Percentiles rank a stretch among this genome's conserved stretches.
Evolutionary conservation across 257 asterid species (phyloP).

Genomic region (Gynochthodes officinalis): DNA sequence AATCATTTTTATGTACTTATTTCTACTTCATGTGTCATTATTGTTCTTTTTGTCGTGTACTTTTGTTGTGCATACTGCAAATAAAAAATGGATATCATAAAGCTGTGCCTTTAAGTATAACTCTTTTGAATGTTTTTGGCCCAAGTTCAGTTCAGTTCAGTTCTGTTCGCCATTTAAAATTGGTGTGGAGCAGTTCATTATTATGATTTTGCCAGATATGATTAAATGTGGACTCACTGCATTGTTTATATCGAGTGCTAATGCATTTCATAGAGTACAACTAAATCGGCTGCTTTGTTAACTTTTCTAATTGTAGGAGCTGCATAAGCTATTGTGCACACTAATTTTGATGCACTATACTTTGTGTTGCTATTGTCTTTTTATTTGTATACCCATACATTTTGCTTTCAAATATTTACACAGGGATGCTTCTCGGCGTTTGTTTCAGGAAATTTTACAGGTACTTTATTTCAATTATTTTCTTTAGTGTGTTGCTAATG

Average conservation of each 20-base stretch:
- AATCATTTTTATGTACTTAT: not conserved
- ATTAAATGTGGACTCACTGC: not conserved
- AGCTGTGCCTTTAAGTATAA: not conserved
- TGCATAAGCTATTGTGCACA: not conserved
- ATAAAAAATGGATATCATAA: not conserved
- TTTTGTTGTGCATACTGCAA: not conserved
- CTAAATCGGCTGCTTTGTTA: not conserved
- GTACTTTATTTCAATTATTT: slow-evolving; percentile 26
- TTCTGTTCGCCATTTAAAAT: no score
- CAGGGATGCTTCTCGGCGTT: slow-evolving; percentile 99
- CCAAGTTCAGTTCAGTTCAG: no score
- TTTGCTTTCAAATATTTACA: slow-evolving; percentile 4
- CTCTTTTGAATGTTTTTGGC: not conserved
- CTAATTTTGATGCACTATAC: not conserved
- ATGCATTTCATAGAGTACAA: not conserved
- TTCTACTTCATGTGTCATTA: not conserved
- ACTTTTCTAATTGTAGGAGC: not conserved
- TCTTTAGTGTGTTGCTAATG: slow-evolving; percentile 2
- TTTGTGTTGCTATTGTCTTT: not conserved
- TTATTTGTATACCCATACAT: not conserved
- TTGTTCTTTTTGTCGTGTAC: not conserved
- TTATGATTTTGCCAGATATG: not conserved
- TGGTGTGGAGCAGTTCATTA: not conserved
- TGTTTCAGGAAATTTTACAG: slow-evolving; percentile 90
- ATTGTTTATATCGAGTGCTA: not conserved